Evolutionary conservation across 1,284 basidiomycete species (phyloP), one percentile per base, ranked within the genome.

Genomic region (Tetrapyrgos nigripes): DNA sequence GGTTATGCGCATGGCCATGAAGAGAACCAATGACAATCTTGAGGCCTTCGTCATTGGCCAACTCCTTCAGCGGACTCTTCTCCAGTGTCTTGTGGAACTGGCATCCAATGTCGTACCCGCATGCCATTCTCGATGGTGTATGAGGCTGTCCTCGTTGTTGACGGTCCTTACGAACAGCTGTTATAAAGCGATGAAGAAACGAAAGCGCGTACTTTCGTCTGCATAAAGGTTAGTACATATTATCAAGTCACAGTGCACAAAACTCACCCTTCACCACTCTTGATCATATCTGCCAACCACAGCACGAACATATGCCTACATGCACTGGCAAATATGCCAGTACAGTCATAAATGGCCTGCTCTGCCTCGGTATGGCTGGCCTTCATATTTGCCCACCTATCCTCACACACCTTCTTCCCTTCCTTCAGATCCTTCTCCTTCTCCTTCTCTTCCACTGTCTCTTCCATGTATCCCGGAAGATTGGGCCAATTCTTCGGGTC

Each of bases 1-100:
- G 64, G 24, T 70, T 68, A 49, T 76, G 74, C 0, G 68, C 68
- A 59, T 73, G 71, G 0, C 71, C 70, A 59, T 66, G 50, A 46
- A 62, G 55, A 10, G 51, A 24, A 4, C 52, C 55, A 19, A 62
- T 52, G n/a, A 54, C 28, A 21, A 33, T 21, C 1, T 33, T 26
- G 21, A 49, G 40, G 3, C 33, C 21, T 9, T 14, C 26, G 14
- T 23, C 29, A 2, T 48, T 11, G 0, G 61, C 64, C 23, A 55
- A 19, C 0, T 35, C 27, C 3, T 27, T 50, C 4, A 64, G 33
- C 5, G 53, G 53, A 28, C 53, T 55, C 17, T 33, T 31, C 10
- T 33, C 21, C 3, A 55, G 21, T 2, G 53, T 55, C 29, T 23
- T 26, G 21, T 21, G 5, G 45, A 29, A n/a, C 24, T 19, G 28